Conservation (phyloP, 257 asterid species). For the Craterostigma plantagineum region DNA sequence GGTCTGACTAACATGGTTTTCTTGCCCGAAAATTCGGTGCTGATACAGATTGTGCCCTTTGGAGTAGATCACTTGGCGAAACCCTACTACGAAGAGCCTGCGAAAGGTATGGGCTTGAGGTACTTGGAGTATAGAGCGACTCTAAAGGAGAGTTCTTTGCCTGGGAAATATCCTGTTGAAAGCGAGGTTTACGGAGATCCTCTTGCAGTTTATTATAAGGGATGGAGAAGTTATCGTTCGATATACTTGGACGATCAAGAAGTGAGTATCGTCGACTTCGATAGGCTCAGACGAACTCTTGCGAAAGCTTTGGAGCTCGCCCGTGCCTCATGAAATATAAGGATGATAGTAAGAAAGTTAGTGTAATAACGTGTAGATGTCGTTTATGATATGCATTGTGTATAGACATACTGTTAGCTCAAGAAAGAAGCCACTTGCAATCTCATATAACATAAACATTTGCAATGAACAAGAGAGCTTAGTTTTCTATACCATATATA, state of each 20-base stretch:
- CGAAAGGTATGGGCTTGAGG: constrained; percentile 16
- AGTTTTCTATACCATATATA: no score
- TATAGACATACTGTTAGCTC: no score
- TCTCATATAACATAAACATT: no score
- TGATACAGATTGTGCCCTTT: constrained; percentile 23
- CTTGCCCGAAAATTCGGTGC: constrained; percentile 25
- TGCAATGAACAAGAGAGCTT: no score
- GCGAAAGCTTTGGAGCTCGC: no score
- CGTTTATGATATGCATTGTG: no score
- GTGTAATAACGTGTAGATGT: no score
- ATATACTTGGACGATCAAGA: not conserved
- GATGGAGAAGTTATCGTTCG: not conserved
- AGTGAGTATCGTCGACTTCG: not conserved
- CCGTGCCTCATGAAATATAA: no score
- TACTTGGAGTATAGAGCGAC: constrained; percentile 19
- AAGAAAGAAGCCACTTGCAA: no score
- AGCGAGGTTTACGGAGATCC: constrained; percentile 6
- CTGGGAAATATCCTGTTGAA: not conserved
- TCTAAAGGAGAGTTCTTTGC: constrained; percentile 21
- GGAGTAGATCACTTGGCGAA: constrained; percentile 15
- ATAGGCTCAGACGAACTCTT: no score
- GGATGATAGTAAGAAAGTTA: no score
- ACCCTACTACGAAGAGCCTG: constrained; percentile 12
- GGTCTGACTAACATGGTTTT: constrained; percentile 35
- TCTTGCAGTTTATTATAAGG: not conserved